A percentile compares a stretch with the other conserved stretches of the same genome.
These are phyloP conservation scores for Aphanomyces invadans DNA, from an alignment of 352 stramenopile genomes.

Conservation along the genomic window DNA sequence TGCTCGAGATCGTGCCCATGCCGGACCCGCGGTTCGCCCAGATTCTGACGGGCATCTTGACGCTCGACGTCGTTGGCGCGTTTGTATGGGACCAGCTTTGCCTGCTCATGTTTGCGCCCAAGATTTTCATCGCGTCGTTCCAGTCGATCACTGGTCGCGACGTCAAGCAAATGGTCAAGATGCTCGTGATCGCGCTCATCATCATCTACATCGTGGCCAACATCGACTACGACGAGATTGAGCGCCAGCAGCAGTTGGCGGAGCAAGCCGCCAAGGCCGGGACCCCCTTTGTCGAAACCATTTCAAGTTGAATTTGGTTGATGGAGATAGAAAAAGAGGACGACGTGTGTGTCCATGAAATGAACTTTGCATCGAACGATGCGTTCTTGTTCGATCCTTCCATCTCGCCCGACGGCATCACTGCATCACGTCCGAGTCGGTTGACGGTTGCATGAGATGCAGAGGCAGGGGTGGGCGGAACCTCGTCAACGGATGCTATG, in stretches of 20 bases:
- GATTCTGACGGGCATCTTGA: constrained; percentile 68
- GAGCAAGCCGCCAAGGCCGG: constrained; percentile 36
- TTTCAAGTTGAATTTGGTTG: constrained; percentile 6
- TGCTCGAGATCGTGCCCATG: constrained; percentile 89
- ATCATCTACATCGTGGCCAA: constrained; percentile 85
- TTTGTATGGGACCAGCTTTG: constrained; percentile 84
- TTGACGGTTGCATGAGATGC: too few species aligned
- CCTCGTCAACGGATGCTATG: too few species aligned
- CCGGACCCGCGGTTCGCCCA: constrained; percentile 79
- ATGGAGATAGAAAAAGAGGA: background rate
- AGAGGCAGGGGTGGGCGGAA: too few species aligned
- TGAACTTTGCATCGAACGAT: too few species aligned
- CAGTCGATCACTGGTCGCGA: constrained; percentile 71
- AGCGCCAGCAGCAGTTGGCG: constrained; percentile 76
- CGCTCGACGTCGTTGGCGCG: constrained; percentile 75
- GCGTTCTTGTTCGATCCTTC: too few species aligned
- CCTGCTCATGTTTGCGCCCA: constrained; percentile 73
- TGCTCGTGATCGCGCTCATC: constrained; percentile 66
- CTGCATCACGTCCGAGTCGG: too few species aligned
- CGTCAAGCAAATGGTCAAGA: constrained; percentile 75
- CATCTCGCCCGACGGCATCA: too few species aligned
- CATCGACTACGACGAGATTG: constrained; percentile 86
- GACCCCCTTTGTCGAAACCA: constrained; percentile 21
- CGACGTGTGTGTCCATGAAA: constrained; percentile 7
- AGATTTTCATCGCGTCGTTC: constrained; percentile 79